Conservation (phyloP, 2,329 filamentous ascomycete species). For the Aspergillus brunneoviolaceus region DNA sequence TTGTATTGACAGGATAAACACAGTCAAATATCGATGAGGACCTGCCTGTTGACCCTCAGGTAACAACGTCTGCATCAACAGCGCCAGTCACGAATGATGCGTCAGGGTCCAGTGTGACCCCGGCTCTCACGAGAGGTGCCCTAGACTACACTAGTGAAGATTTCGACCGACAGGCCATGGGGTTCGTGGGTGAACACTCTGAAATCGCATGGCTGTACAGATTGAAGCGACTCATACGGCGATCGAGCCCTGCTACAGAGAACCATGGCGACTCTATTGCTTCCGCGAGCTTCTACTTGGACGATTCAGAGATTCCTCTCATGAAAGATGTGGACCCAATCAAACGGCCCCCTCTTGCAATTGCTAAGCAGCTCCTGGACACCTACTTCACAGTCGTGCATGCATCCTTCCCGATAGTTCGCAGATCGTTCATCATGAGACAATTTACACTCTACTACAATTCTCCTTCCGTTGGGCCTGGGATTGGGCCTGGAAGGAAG, state of each 20-base stretch:
- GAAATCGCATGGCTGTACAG: constrained; percentile 47
- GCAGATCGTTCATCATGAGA: constrained; percentile 38
- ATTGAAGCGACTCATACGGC: constrained; percentile 38
- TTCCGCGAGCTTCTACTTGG: constrained; percentile 41
- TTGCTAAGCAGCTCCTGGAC: constrained; percentile 42
- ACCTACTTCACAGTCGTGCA: constrained; percentile 43
- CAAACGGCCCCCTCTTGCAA: constrained; percentile 35
- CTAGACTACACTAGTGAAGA: constrained; percentile 46
- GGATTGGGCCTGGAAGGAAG: constrained; percentile 37
- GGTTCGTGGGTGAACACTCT: constrained; percentile 48
- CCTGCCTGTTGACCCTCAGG: constrained; percentile 11
- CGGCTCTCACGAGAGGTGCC: constrained; percentile 33
- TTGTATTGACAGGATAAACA: constrained; percentile 6
- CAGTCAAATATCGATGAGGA: constrained; percentile 17
- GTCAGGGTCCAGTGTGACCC: constrained; percentile 15
- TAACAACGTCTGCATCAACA: constrained; percentile 11
- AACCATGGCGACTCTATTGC: constrained; percentile 28
- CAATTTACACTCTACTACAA: constrained; percentile 41
- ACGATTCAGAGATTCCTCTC: constrained; percentile 38
- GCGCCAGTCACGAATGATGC: constrained; percentile 13
- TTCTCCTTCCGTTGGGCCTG: constrained; percentile 33
- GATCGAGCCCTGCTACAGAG: constrained; percentile 22
- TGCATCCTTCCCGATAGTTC: constrained; percentile 44
- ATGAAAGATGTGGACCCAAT: constrained; percentile 38
- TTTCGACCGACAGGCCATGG: constrained; percentile 41